Evolutionary conservation across 768 basidiomycete genomes (phyloP).

Genomic region (Kwoniella mangroviensis): DNA sequence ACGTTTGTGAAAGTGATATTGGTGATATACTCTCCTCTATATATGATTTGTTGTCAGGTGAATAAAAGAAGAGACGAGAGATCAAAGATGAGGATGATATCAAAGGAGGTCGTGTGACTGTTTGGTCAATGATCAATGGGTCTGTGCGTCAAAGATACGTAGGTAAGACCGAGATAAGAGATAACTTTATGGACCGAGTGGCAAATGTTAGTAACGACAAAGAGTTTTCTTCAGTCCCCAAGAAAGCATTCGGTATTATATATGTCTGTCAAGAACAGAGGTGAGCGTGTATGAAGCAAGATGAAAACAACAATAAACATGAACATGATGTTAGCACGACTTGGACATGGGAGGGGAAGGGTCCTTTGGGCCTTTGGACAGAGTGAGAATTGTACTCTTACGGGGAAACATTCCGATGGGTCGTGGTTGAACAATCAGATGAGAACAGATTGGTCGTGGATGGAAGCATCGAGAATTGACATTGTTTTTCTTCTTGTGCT

Average conservation of each 20-base stretch:
- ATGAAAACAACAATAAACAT: neutral
- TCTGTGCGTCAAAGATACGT: neutral
- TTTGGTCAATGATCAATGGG: neutral
- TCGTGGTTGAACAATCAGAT: neutral
- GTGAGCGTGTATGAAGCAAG: neutral
- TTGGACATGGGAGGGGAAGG: no score
- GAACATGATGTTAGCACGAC: neutral
- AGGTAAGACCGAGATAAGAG: neutral
- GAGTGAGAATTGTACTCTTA: neutral
- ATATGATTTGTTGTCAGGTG: neutral
- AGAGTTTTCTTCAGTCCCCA: neutral
- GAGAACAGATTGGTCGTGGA: no score
- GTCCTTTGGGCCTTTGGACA: no score
- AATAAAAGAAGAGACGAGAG: neutral
- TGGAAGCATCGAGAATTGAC: neutral
- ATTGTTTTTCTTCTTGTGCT: neutral
- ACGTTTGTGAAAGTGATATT: neutral
- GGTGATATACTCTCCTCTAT: neutral
- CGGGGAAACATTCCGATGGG: neutral
- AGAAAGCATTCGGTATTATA: neutral
- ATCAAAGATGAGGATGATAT: neutral
- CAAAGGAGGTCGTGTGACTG: slow-evolving; percentile 15
- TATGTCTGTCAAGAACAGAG: neutral
- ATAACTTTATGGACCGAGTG: neutral
- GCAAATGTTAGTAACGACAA: neutral